Evolutionary conservation across 148 eudicot genomes (phyloP).

Genomic region (Vaccinium darrowii): DNA sequence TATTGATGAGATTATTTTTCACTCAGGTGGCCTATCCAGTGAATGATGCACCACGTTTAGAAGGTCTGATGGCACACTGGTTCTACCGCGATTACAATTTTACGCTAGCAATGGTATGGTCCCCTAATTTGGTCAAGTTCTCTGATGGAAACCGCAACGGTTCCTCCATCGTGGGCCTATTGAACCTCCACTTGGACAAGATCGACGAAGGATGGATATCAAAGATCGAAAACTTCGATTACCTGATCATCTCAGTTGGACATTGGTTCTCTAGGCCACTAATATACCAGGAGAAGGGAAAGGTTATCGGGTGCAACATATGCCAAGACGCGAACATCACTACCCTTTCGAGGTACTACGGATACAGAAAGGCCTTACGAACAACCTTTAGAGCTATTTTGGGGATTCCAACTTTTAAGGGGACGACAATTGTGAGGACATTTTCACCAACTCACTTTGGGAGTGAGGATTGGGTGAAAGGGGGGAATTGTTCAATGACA

Average conservation of each 20-base stretch:
- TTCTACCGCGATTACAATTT: conserved; percentile 22
- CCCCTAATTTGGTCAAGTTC: conserved; percentile 24
- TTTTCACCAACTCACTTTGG: conserved; percentile 49
- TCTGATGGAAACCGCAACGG: conserved; percentile 4
- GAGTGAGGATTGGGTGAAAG: conserved; percentile 48
- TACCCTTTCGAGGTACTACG: conserved; percentile 34
- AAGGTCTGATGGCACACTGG: conserved; percentile 20
- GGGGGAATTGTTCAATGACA: conserved; percentile 43
- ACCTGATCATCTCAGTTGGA: conserved; percentile 44
- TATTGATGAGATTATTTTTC: neutral
- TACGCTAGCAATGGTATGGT: conserved; percentile 23
- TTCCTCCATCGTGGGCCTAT: conserved; percentile 23
- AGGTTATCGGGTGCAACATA: conserved; percentile 41
- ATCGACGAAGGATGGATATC: conserved; percentile 38
- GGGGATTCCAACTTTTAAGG: conserved; percentile 34
- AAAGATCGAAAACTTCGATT: conserved; percentile 39
- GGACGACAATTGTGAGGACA: conserved; percentile 37
- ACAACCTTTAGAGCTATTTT: conserved; percentile 45
- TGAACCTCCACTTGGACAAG: conserved; percentile 45
- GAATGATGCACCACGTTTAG: conserved; percentile 7
- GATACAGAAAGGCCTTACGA: conserved; percentile 41
- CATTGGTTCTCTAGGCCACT: conserved; percentile 51
- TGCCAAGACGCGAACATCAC: conserved; percentile 36
- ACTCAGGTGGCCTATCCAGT: conserved; percentile 18
- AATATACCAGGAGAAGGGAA: conserved; percentile 35